Percentiles rank a stretch among this genome's conserved stretches.
Conservation (phyloP, 164 flowering plant genomes). For the Magnolia officinalis region DNA sequence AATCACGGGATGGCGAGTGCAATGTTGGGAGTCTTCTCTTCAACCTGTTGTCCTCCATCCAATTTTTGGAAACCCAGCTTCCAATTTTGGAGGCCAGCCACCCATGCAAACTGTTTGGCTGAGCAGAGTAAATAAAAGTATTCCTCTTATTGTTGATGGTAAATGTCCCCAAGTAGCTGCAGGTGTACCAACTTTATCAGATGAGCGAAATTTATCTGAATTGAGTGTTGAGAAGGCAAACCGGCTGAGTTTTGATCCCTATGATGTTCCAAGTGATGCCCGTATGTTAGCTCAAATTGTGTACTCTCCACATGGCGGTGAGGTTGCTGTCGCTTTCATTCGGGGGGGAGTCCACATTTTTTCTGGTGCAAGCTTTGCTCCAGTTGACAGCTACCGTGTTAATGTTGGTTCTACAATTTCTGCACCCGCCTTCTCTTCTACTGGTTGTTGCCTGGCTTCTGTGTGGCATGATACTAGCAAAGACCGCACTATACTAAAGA, state of each 20-base stretch:
- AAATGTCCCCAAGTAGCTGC: slow-evolving; percentile 41
- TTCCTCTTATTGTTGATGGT: slow-evolving; percentile 65
- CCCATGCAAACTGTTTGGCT: slow-evolving; percentile 99
- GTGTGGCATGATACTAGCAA: slow-evolving; percentile 86
- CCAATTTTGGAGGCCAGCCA: slow-evolving; percentile 82
- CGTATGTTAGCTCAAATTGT: slow-evolving; percentile 88
- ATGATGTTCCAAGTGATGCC: slow-evolving; percentile 93
- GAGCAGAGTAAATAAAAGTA: slow-evolving; percentile 81
- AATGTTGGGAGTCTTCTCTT: slow-evolving; percentile 97
- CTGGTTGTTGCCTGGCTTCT: slow-evolving; percentile 95
- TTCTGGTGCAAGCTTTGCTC: slow-evolving; percentile 82
- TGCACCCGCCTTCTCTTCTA: slow-evolving; percentile 96
- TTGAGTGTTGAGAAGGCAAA: slow-evolving; percentile 44
- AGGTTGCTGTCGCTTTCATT: slow-evolving; percentile 91
- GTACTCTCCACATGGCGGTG: slow-evolving; percentile 97
- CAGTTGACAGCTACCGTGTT: slow-evolving; percentile 84
- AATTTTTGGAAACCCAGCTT: slow-evolving; percentile 86
- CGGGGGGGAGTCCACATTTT: slow-evolving; percentile 90
- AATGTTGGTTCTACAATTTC: slow-evolving; percentile 91
- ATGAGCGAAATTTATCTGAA: slow-evolving; percentile 41
- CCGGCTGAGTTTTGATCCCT: slow-evolving; percentile 75
- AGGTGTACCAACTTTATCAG: slow-evolving; percentile 34
- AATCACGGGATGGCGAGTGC: slow-evolving; percentile 98
- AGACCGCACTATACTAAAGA: slow-evolving; percentile 75
- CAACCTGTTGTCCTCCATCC: slow-evolving; percentile 96